Evolutionary conservation across 192 early-diverging fungal species (phyloP), one percentile per base, ranked within the genome.

Genomic region (Lunasporangiospora selenospora): DNA sequence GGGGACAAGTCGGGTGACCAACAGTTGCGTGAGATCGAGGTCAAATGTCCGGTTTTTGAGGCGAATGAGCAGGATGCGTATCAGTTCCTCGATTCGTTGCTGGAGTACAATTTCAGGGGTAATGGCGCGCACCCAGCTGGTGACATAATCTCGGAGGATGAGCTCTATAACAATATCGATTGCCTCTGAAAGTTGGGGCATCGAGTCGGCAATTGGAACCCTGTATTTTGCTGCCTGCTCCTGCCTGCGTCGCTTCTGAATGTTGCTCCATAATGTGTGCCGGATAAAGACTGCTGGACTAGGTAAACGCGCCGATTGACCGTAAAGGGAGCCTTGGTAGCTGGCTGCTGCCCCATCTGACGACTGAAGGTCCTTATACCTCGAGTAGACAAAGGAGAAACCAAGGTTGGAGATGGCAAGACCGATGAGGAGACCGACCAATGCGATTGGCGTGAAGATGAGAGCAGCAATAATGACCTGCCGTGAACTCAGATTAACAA

Each of bases 1-100:
- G 27, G 93, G 91, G 41, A 94, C 53, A 19, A 92, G 62, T 32
- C 81, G 79, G 12, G 79, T 79, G 11, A 92, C 78, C 1, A 89
- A 50, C 23, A 93, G 59, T 24, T 85, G 75, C 0, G 87, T 75
- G 23, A 85, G 53, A 56, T 96, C 95, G 27, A 88, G 58, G 12
- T 73, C 53, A 40, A 81, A 63, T 18, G 83, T 33, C 15, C 88
- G 77, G 21, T 44, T 26, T 15, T 69, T 75, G 37, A 87, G 41
- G 1, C 59, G 44, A 12, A 62, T 42, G 23, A 75, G 50, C 0
- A 78, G 78, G 32, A 65, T 54, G 27, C 81, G 71, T 16, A 90
- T 47, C 12, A 81, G 49, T 29, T 75, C 58, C 30, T 89, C 86
- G 16, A 85, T 76, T 11, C 66, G 60, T 53, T 58, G 53, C 24